These are phyloP conservation scores for Epichloe bromicola DNA, from an alignment of 2,329 filamentous ascomycete genomes.

Conservation along the genomic window DNA sequence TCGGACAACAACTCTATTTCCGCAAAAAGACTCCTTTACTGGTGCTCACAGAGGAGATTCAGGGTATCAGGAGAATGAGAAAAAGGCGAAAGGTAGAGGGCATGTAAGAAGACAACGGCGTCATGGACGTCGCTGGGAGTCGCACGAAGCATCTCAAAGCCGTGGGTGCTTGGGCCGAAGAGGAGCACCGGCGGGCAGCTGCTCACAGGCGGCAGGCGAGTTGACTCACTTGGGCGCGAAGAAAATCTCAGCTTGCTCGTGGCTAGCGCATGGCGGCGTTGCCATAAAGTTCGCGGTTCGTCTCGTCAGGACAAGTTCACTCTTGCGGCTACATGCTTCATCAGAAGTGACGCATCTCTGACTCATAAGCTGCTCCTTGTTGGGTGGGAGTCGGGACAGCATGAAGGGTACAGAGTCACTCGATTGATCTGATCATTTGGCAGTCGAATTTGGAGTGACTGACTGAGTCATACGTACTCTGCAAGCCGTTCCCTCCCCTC, in stretches of 20 bases:
- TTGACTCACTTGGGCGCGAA: not conserved
- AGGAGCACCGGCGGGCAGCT: not conserved
- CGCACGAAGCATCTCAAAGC: not conserved
- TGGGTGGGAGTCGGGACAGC: too few species aligned
- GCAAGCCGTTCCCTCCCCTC: too few species aligned
- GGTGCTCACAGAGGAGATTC: not conserved
- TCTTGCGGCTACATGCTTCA: not conserved
- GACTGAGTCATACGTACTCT: too few species aligned
- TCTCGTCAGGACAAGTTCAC: not conserved
- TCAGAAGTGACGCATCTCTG: too few species aligned
- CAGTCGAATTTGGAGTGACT: too few species aligned
- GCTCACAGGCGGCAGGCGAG: not conserved
- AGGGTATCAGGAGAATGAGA: too few species aligned
- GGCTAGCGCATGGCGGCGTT: not conserved
- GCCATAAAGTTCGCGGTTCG: not conserved
- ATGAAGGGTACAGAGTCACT: too few species aligned
- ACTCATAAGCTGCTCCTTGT: too few species aligned
- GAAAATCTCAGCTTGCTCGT: not conserved
- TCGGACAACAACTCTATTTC: too few species aligned
- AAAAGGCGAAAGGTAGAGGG: not conserved
- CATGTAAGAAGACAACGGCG: not conserved
- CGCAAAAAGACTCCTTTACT: too few species aligned
- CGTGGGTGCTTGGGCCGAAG: not conserved
- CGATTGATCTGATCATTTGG: too few species aligned
- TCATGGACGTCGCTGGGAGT: not conserved